A percentile compares a stretch with the other conserved stretches of the same genome.
Evolutionary conservation across 2,329 filamentous ascomycete species (phyloP).

Genomic region (Orbilia javanica): DNA sequence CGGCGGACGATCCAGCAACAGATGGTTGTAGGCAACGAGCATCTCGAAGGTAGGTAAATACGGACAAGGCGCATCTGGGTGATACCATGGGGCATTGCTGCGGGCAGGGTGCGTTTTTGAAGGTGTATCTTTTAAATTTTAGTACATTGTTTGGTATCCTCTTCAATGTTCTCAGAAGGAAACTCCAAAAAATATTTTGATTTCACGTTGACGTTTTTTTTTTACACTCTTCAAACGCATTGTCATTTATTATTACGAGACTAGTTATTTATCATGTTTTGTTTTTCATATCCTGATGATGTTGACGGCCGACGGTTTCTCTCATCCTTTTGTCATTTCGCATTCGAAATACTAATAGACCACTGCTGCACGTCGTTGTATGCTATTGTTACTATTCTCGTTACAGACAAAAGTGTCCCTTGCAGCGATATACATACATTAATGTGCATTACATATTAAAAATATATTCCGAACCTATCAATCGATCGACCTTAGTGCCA

Average conservation of each 20-base stretch:
- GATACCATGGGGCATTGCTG: conserved; percentile 52
- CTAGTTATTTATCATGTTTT: no score
- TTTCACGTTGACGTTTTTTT: conserved; percentile 4
- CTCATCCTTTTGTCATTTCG: conserved; percentile 21
- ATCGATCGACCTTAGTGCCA: background rate
- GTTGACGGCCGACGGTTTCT: conserved; percentile 13
- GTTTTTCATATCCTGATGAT: no score
- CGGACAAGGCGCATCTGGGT: conserved; percentile 31
- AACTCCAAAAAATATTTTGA: conserved; percentile 14
- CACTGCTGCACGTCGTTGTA: conserved; percentile 42
- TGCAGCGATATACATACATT: background rate
- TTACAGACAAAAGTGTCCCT: conserved; percentile 6
- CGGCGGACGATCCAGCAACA: conserved; percentile 11
- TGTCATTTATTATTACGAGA: conserved; percentile 27
- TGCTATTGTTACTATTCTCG: conserved; percentile 6
- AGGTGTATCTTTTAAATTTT: conserved; percentile 27
- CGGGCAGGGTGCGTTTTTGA: conserved; percentile 39
- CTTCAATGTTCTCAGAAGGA: conserved; percentile 10
- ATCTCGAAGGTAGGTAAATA: conserved; percentile 17
- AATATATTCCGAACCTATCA: conserved; percentile 24
- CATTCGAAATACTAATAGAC: conserved; percentile 38
- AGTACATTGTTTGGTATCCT: conserved; percentile 27
- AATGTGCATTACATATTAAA: conserved; percentile 23
- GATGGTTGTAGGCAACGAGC: conserved; percentile 9
- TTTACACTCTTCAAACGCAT: conserved; percentile 19